phyloP scores from a whole-genome alignment of 208 protist species.

The Porcisia hertigi region DNA sequence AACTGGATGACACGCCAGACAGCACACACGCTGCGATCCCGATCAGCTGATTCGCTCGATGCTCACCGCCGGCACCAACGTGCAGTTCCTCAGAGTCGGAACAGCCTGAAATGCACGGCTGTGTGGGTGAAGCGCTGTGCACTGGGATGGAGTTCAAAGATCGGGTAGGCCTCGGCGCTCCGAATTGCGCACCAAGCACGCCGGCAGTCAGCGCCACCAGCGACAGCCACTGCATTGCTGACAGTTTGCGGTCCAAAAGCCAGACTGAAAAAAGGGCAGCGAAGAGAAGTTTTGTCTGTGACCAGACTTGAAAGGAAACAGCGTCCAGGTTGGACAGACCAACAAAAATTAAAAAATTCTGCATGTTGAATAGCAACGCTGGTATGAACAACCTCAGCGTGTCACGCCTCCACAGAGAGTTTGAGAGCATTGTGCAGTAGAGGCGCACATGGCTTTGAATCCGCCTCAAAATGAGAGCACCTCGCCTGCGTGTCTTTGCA shows the following conservation, averaged over 20 bases:
- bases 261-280: constrained; percentile 74
- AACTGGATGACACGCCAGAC: constrained; percentile 73
- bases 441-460: neutral
- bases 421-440: constrained; percentile 36
- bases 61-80: constrained; percentile 9
- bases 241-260: constrained; percentile 59
- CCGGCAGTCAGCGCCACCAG: constrained; percentile 61
- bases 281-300: constrained; percentile 75
- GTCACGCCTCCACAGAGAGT: constrained; percentile 42
- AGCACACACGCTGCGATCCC: constrained; percentile 61
- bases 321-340: constrained; percentile 73
- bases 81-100: neutral
- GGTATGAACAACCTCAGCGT: constrained; percentile 64
- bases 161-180: neutral
- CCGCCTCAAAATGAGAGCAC: neutral
- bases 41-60: constrained; percentile 30
- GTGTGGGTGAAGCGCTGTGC: too few species aligned
- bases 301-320: constrained; percentile 78
- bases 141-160: too few species aligned
- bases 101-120: too few species aligned
- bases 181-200: constrained; percentile 56
- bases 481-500: neutral
- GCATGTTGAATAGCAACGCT: constrained; percentile 69
- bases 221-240: constrained; percentile 64
- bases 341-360: constrained; percentile 78